Conservation (phyloP, 2,329 filamentous ascomycete genomes). For the Blastomyces percursus region DNA sequence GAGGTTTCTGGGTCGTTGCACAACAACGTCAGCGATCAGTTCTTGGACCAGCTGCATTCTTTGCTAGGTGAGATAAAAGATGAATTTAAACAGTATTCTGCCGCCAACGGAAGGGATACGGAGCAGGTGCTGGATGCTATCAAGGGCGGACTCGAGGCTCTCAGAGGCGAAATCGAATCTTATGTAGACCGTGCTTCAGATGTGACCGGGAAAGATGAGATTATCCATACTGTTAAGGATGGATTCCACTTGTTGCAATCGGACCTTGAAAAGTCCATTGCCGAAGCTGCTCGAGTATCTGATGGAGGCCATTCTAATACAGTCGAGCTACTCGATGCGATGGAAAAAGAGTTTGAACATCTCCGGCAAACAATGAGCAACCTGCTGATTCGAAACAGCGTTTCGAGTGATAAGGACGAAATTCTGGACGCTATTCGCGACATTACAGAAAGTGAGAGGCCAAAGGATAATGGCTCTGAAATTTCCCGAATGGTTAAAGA, state of each 20-base stretch:
- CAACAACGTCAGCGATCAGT: slow-evolving; percentile 43
- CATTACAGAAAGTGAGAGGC: slow-evolving; percentile 30
- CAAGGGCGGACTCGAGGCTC: slow-evolving; percentile 72
- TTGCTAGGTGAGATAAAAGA: slow-evolving; percentile 51
- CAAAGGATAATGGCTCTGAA: slow-evolving; percentile 33
- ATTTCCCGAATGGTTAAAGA: slow-evolving; percentile 42
- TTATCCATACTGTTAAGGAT: slow-evolving; percentile 52
- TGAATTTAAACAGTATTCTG: slow-evolving; percentile 66
- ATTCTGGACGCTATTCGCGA: slow-evolving; percentile 51
- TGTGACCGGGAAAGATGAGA: slow-evolving; percentile 61
- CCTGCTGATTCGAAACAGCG: slow-evolving; percentile 50
- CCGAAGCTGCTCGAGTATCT: slow-evolving; percentile 29
- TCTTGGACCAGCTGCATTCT: slow-evolving; percentile 47
- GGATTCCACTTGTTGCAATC: slow-evolving; percentile 48
- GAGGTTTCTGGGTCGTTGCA: slow-evolving; percentile 48
- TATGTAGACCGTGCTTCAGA: slow-evolving; percentile 67
- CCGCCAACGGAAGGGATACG: slow-evolving; percentile 67
- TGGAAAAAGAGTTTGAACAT: slow-evolving; percentile 72
- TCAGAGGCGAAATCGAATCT: slow-evolving; percentile 67
- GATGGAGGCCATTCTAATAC: slow-evolving; percentile 44
- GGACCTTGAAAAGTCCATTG: slow-evolving; percentile 44
- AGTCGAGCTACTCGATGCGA: slow-evolving; percentile 58
- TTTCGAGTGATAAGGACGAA: slow-evolving; percentile 48
- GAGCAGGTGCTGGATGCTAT: slow-evolving; percentile 82
- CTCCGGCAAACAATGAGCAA: slow-evolving; percentile 67